A percentile compares a stretch with the other conserved stretches of the same genome.
phyloP scores from a whole-genome alignment of 176 grass and related monocot species.

The Phoenix roebelenii region DNA sequence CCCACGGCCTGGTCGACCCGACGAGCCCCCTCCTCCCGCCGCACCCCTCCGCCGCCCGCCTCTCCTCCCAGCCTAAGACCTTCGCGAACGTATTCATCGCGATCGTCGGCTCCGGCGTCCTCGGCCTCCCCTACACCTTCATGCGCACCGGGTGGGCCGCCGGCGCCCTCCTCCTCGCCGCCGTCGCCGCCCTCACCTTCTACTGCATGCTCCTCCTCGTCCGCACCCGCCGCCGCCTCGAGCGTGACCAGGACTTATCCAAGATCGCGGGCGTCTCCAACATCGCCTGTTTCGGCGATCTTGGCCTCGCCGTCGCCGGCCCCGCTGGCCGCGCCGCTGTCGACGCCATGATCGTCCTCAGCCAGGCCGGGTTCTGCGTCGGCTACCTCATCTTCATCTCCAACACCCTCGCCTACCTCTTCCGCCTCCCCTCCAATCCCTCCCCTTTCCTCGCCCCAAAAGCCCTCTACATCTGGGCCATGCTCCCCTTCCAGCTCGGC shows the following conservation, averaged over 20 bases:
- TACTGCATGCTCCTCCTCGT: constrained; percentile 97
- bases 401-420: constrained; percentile 67
- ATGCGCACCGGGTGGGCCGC: constrained; percentile 80
- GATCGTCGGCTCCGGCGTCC: constrained; percentile 81
- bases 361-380: constrained; percentile 83
- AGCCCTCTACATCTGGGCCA: constrained; percentile 61
- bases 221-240: constrained; percentile 48
- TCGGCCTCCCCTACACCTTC: constrained; percentile 97
- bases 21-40: constrained; percentile 41
- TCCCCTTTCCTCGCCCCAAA: constrained; percentile 51
- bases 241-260: constrained; percentile 13
- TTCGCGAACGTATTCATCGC: constrained; percentile 97
- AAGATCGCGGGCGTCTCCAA: constrained; percentile 55
- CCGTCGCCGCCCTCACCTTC: constrained; percentile 68
- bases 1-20: constrained; percentile 27
- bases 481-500: constrained; percentile 85
- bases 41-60: constrained; percentile 14
- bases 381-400: constrained; percentile 93
- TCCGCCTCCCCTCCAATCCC: constrained; percentile 16
- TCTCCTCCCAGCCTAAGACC: constrained; percentile 91
- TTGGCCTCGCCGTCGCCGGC: constrained; percentile 59
- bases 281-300: constrained; percentile 78
- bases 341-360: constrained; percentile 92
- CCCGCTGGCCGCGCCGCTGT: constrained; percentile 45
- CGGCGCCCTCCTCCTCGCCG: constrained; percentile 48